A percentile compares a stretch with the other conserved stretches of the same genome.
Conservation (phyloP, 495 filamentous ascomycete species). For the Podospora bellae-mahoneyi region DNA sequence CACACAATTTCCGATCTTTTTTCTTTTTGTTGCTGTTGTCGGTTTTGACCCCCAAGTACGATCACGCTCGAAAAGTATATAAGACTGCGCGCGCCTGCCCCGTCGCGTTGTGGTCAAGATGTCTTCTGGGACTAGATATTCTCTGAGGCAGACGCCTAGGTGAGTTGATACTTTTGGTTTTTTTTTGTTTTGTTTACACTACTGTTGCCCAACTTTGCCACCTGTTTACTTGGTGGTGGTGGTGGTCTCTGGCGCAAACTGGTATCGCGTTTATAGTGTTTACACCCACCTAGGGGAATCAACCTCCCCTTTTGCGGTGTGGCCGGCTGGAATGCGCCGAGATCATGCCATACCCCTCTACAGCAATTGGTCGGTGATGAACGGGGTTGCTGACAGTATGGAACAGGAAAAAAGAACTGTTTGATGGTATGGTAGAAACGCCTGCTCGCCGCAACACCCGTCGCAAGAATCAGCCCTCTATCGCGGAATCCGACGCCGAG, state of each 20-base stretch:
- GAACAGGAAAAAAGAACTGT: slow-evolving; percentile 49
- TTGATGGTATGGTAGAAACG: slow-evolving; percentile 51
- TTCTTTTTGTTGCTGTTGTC: background rate
- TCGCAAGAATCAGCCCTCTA: slow-evolving; percentile 42
- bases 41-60: background rate
- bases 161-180: slow-evolving; percentile 29
- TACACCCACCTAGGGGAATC: background rate
- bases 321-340: slow-evolving; percentile 4
- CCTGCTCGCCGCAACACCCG: slow-evolving; percentile 38
- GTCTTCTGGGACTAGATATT: slow-evolving; percentile 35
- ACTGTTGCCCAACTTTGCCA: background rate
- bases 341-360: background rate
- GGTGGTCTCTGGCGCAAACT: background rate
- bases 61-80: slow-evolving; percentile 10
- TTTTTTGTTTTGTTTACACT: background rate
- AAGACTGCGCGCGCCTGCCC: slow-evolving; percentile 18
- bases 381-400: background rate
- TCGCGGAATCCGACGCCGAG: slow-evolving; percentile 41
- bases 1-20: slow-evolving; percentile 1
- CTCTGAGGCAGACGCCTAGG: slow-evolving; percentile 52
- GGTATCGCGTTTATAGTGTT: background rate
- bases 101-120: slow-evolving; percentile 25
- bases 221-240: background rate
- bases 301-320: background rate
- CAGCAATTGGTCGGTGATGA: background rate